phyloP scores from a whole-genome alignment of 495 filamentous ascomycete species.

The Aspergillus leporis region DNA sequence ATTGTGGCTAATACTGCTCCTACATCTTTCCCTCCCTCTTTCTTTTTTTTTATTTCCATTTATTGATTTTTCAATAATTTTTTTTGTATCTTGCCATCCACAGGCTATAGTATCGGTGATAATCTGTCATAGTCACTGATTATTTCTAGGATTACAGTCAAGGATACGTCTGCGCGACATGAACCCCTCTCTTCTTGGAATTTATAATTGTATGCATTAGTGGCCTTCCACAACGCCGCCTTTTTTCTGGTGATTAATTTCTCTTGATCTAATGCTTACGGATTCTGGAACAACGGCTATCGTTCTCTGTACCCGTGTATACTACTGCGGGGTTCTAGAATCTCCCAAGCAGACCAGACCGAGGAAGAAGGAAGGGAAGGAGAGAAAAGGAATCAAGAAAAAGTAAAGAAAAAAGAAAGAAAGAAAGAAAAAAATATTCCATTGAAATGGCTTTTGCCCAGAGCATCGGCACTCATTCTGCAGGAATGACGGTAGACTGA shows the following conservation, averaged over 20 bases:
- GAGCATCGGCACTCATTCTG: slow-evolving; percentile 16
- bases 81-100: background rate
- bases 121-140: background rate
- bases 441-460: slow-evolving; percentile 6
- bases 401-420: slow-evolving; percentile 2
- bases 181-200: slow-evolving; percentile 30
- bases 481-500: slow-evolving; percentile 17
- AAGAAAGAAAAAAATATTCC: background rate
- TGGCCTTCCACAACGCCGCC: slow-evolving; percentile 29
- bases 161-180: slow-evolving; percentile 40
- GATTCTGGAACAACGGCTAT: background rate
- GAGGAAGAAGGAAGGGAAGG: background rate
- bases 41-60: background rate
- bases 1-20: background rate
- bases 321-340: slow-evolving; percentile 33
- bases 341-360: slow-evolving; percentile 6
- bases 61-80: no score
- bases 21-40: no score
- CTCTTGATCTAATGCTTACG: slow-evolving; percentile 1
- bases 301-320: slow-evolving; percentile 14
- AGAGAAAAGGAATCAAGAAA: slow-evolving; percentile 10
- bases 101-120: background rate
- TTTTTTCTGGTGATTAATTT: slow-evolving; percentile 9
- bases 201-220: slow-evolving; percentile 27
- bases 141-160: slow-evolving; percentile 21